phyloP scores from a whole-genome alignment of 2,329 filamentous ascomycete species.

The Alternaria sp. region DNA sequence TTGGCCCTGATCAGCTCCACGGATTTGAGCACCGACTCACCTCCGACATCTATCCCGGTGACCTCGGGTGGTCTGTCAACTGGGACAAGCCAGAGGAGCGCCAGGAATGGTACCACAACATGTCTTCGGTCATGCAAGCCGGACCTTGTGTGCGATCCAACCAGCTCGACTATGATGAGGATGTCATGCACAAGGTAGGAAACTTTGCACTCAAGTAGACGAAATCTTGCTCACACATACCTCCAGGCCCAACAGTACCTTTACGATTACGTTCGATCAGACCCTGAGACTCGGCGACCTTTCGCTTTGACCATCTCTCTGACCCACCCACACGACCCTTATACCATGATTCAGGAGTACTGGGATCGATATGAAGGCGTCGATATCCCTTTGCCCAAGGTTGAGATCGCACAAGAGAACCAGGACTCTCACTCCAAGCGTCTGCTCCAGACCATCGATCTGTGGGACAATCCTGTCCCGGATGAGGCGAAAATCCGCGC shows the following conservation, averaged over 20 bases:
- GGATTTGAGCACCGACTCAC: conserved; percentile 88
- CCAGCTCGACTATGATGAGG: conserved; percentile 94
- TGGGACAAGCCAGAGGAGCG: conserved; percentile 89
- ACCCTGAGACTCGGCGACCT: conserved; percentile 71
- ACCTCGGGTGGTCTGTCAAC: conserved; percentile 94
- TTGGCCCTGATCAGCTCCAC: conserved; percentile 87
- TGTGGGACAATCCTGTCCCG: conserved; percentile 83
- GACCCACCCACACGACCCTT: conserved; percentile 93
- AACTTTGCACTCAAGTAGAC: background rate
- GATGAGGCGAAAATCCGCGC: conserved; percentile 87
- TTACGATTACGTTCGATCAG: conserved; percentile 87
- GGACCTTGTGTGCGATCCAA: conserved; percentile 90
- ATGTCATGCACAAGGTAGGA: conserved; percentile 81
- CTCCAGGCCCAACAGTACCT: conserved; percentile 79
- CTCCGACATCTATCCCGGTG: conserved; percentile 94
- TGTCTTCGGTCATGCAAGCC: conserved; percentile 89
- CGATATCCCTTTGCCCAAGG: conserved; percentile 83
- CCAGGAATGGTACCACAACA: conserved; percentile 94
- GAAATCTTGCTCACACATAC: conserved; percentile 13
- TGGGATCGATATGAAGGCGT: conserved; percentile 92
- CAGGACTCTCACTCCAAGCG: conserved; percentile 89
- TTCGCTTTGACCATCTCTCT: conserved; percentile 92
- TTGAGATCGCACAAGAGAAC: conserved; percentile 79
- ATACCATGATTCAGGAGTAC: conserved; percentile 91
- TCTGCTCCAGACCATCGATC: conserved; percentile 83